These are phyloP conservation scores for Hygrophorus pudorinus DNA, from an alignment of 768 basidiomycete species.

Conservation along the genomic window DNA sequence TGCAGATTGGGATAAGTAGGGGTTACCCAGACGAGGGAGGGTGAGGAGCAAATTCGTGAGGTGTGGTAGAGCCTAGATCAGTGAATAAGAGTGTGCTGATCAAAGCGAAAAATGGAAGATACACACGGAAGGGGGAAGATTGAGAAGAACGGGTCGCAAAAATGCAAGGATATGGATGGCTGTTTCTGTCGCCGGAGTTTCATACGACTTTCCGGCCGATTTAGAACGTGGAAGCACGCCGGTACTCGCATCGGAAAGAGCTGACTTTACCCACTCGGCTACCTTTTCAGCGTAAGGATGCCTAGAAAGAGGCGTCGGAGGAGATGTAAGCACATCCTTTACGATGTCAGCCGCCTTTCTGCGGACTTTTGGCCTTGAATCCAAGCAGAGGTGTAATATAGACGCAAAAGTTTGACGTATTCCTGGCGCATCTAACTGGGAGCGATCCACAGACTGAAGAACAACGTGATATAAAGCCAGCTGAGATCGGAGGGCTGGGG, in stretches of 20 bases:
- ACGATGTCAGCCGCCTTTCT: constrained; percentile 84
- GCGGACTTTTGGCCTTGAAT: constrained; percentile 89
- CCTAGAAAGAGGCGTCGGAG: constrained; percentile 62
- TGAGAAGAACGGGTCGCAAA: constrained; percentile 48
- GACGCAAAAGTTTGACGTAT: constrained; percentile 81
- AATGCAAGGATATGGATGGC: constrained; percentile 73
- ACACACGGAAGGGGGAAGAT: constrained; percentile 65
- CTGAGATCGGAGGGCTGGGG: constrained; percentile 81
- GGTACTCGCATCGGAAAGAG: constrained; percentile 55
- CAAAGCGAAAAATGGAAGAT: constrained; percentile 8
- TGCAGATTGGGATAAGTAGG: constrained; percentile 81
- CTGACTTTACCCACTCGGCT: constrained; percentile 65
- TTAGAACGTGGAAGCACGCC: constrained; percentile 55
- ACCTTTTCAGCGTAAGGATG: constrained; percentile 86
- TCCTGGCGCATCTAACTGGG: constrained; percentile 55
- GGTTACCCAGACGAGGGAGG: constrained; percentile 79
- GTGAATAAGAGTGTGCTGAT: constrained; percentile 1
- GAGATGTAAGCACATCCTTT: constrained; percentile 61
- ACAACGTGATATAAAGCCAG: constrained; percentile 65
- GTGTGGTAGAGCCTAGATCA: constrained; percentile 53
- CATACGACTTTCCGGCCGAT: constrained; percentile 38
- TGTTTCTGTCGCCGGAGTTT: constrained; percentile 53
- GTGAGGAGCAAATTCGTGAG: constrained; percentile 66
- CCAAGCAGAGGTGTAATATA: constrained; percentile 72
- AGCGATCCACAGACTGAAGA: constrained; percentile 58